These are phyloP conservation scores for Striga asiatica DNA, from an alignment of 257 asterid species.

Conservation along the genomic window DNA sequence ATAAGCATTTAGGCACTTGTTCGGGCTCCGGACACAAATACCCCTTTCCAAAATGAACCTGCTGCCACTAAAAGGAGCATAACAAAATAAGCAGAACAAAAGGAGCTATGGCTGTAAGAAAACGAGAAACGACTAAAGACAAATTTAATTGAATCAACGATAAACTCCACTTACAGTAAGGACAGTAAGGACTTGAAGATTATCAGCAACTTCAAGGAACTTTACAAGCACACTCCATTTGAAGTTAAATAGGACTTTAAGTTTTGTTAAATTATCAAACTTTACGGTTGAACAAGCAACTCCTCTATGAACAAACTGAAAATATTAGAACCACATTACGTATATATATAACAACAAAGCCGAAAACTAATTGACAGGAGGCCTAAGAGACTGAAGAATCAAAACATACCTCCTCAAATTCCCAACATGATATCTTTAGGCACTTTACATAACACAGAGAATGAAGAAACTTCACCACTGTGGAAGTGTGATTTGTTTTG, in stretches of 20 bases:
- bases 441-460: not conserved
- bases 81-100: not conserved
- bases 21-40: not conserved
- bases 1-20: not conserved
- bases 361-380: not conserved
- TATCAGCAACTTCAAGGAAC: slow-evolving; percentile 1
- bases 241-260: not conserved
- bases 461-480: not conserved
- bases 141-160: not conserved
- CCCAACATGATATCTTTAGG: not conserved
- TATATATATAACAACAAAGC: not conserved
- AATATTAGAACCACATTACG: not conserved
- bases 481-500: not conserved
- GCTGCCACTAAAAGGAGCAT: not conserved
- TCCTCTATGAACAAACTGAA: not conserved
- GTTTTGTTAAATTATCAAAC: too few relatives aligned
- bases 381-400: not conserved
- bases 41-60: not conserved
- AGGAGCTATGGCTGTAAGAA: not conserved
- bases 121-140: not conserved
- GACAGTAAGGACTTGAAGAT: slow-evolving; percentile 7
- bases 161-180: not conserved
- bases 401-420: not conserved
- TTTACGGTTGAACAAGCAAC: not conserved
- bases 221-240: not conserved